phyloP scores from a whole-genome alignment of 2,329 filamentous ascomycete genomes.

The Cadophora luteo-olivacea region DNA sequence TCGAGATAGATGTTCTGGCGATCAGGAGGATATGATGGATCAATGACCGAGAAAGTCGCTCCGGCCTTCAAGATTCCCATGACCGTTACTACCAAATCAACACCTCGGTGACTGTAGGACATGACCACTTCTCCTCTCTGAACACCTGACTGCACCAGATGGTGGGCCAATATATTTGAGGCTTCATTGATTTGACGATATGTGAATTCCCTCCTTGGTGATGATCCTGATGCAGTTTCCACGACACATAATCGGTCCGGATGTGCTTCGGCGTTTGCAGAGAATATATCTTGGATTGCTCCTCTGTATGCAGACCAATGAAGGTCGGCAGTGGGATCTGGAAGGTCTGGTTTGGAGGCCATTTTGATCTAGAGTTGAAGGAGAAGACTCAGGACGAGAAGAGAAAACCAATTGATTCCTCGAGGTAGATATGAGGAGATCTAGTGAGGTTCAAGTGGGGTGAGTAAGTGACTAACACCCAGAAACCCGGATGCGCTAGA shows the following conservation, averaged over 20 bases:
- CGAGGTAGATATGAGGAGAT: slow-evolving; percentile 4
- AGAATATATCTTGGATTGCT: slow-evolving; percentile 66
- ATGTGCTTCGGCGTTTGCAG: slow-evolving; percentile 64
- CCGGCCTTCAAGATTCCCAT: slow-evolving; percentile 75
- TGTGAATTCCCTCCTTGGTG: slow-evolving; percentile 72
- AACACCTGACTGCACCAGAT: slow-evolving; percentile 76
- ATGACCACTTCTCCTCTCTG: slow-evolving; percentile 88
- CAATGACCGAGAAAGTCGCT: slow-evolving; percentile 70
- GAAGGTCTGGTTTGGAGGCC: slow-evolving; percentile 42
- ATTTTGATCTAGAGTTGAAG: slow-evolving; percentile 20
- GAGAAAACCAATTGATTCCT: background rate
- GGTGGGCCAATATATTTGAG: slow-evolving; percentile 79
- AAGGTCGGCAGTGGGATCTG: slow-evolving; percentile 63
- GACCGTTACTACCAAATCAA: slow-evolving; percentile 77
- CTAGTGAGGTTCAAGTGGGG: background rate
- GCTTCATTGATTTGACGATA: slow-evolving; percentile 88
- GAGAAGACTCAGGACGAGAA: background rate
- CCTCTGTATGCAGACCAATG: slow-evolving; percentile 65
- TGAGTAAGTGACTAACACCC: slow-evolving; percentile 6
- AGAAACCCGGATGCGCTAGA: background rate
- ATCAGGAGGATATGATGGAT: slow-evolving; percentile 82
- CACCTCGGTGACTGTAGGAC: slow-evolving; percentile 85
- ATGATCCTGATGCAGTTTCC: slow-evolving; percentile 61
- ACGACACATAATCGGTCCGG: slow-evolving; percentile 72
- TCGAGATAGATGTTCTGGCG: slow-evolving; percentile 85